Conservation (phyloP, 495 filamentous ascomycete species). For the Copromyces sp. region DNA sequence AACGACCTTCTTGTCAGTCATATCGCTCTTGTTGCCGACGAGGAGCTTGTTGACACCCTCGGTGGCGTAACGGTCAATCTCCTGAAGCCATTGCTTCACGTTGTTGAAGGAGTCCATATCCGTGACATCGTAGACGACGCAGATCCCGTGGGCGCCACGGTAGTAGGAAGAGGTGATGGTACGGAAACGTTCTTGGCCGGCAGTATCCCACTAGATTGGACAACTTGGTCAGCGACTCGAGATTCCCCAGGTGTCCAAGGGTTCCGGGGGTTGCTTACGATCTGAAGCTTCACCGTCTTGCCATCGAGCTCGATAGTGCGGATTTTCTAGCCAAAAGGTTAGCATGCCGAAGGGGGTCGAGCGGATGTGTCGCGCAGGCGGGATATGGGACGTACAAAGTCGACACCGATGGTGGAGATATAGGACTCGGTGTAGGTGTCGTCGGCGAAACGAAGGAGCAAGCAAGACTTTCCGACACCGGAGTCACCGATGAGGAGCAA, state of each 20-base stretch:
- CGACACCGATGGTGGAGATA: constrained; percentile 98
- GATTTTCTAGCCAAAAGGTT: constrained; percentile 68
- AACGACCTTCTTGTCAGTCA: constrained; percentile 99
- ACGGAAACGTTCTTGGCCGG: constrained; percentile 97
- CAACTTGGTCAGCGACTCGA: constrained; percentile 6
- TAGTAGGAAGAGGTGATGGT: constrained; percentile 99
- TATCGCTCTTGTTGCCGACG: constrained; percentile 99
- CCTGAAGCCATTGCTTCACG: constrained; percentile 99
- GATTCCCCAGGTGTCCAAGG: neutral
- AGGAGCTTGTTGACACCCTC: constrained; percentile 99
- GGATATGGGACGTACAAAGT: constrained; percentile 63
- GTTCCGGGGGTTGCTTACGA: constrained; percentile 50
- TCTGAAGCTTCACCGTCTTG: constrained; percentile 99
- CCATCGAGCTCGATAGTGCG: constrained; percentile 97
- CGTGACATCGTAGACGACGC: constrained; percentile 99
- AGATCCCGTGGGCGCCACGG: constrained; percentile 95
- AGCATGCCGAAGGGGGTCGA: constrained; percentile 17
- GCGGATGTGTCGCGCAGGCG: neutral
- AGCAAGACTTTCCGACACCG: constrained; percentile 98
- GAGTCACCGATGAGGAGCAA: constrained; percentile 99
- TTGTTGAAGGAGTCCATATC: constrained; percentile 99
- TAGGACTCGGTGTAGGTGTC: constrained; percentile 99
- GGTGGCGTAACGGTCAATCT: constrained; percentile 97
- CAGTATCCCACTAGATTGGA: constrained; percentile 81
- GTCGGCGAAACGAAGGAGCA: constrained; percentile 94